phyloP scores from a whole-genome alignment of 2,329 filamentous ascomycete genomes.

The Zymoseptoria passerinii region DNA sequence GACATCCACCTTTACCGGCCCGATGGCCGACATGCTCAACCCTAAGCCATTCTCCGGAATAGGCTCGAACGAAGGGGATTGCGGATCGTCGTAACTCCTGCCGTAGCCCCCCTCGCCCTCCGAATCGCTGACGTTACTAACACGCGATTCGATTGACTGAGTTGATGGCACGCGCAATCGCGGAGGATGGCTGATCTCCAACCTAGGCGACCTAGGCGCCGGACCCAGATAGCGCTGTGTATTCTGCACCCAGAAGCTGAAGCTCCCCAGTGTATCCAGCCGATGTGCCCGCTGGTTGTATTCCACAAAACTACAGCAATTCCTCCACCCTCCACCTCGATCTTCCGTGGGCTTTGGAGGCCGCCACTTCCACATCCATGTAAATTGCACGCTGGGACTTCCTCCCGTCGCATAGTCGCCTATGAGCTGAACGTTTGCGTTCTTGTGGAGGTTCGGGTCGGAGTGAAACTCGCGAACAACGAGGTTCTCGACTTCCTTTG shows the following conservation, averaged over 20 bases:
- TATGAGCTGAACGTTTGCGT: constrained; percentile 89
- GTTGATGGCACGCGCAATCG: constrained; percentile 76
- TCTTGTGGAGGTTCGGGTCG: constrained; percentile 95
- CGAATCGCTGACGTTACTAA: constrained; percentile 59
- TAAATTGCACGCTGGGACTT: constrained; percentile 75
- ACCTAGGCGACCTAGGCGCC: constrained; percentile 53
- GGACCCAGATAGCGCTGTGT: constrained; percentile 32
- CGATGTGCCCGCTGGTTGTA: constrained; percentile 91
- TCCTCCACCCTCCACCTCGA: constrained; percentile 85
- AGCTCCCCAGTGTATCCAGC: constrained; percentile 78
- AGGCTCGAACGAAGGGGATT: constrained; percentile 39
- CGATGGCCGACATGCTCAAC: constrained; percentile 33
- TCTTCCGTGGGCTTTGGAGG: constrained; percentile 77
- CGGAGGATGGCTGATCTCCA: constrained; percentile 45
- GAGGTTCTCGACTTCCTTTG: constrained; percentile 82
- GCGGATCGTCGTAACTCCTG: constrained; percentile 36
- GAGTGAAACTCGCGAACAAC: constrained; percentile 94
- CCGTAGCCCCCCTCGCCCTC: constrained; percentile 45
- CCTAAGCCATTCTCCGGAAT: constrained; percentile 42
- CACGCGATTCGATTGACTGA: constrained; percentile 75
- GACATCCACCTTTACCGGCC: constrained; percentile 72
- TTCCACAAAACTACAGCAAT: constrained; percentile 93
- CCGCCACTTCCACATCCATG: constrained; percentile 96
- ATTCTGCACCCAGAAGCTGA: constrained; percentile 88
- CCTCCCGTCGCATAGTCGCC: constrained; percentile 82